Conservation (phyloP, 306 rosid species). For the Argentina anserina region DNA sequence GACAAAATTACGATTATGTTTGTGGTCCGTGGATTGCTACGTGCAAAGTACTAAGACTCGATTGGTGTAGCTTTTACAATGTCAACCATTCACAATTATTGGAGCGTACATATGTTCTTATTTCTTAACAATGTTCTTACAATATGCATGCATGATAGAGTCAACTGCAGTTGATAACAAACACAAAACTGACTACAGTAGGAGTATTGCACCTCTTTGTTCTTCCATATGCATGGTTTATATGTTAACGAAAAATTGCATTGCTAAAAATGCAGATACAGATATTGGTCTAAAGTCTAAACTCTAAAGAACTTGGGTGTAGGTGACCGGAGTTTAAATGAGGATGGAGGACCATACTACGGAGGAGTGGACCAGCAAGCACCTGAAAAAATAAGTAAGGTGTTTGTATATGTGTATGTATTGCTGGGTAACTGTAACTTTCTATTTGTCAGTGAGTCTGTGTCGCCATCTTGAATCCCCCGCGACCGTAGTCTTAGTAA, state of each 20-base stretch:
- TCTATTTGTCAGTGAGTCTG: constrained; percentile 33
- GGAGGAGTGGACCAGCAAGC: constrained; percentile 22
- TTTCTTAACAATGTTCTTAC: too few relatives aligned
- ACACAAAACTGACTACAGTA: neutral
- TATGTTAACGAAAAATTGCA: neutral
- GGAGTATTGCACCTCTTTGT: neutral
- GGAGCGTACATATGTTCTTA: too few relatives aligned
- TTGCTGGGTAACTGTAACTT: constrained; percentile 33
- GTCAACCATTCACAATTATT: too few relatives aligned
- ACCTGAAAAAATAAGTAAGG: constrained; percentile 19
- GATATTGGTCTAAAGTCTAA: neutral
- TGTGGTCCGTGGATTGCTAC: too few relatives aligned
- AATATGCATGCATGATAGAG: too few relatives aligned
- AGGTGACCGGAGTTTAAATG: constrained; percentile 1
- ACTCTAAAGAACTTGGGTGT: neutral
- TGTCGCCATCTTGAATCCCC: constrained; percentile 49
- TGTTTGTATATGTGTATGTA: constrained; percentile 7
- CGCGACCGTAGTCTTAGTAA: constrained; percentile 31
- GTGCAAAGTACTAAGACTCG: too few relatives aligned
- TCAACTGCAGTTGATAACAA: too few relatives aligned
- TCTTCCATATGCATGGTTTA: neutral
- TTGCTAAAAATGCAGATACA: neutral
- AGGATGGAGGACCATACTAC: constrained; percentile 11
- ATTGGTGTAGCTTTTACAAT: too few relatives aligned
- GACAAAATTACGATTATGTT: too few relatives aligned